Evolutionary conservation across 1,284 basidiomycete genomes (phyloP).

Genomic region (Cystobasidium pallidum): DNA sequence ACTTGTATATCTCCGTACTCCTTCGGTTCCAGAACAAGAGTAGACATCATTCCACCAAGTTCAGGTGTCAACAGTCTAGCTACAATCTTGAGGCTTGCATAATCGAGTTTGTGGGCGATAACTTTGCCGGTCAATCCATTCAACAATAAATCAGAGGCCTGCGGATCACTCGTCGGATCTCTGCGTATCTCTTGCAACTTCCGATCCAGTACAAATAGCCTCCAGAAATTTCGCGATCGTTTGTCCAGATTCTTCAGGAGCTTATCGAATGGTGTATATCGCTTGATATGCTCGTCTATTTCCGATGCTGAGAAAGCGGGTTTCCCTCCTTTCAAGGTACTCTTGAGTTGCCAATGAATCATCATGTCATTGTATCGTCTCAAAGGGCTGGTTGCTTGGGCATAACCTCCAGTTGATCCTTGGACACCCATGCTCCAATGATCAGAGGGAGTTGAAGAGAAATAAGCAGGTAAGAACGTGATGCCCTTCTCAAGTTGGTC

Average conservation of each 20-base stretch:
- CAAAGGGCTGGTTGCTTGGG: constrained; percentile 83
- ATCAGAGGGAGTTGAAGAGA: constrained; percentile 63
- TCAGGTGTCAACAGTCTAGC: constrained; percentile 24
- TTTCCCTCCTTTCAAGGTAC: constrained; percentile 61
- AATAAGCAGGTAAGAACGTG: constrained; percentile 57
- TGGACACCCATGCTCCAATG: constrained; percentile 76
- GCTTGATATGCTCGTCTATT: constrained; percentile 18
- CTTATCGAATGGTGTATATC: constrained; percentile 11
- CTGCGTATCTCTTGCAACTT: constrained; percentile 8
- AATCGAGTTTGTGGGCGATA: constrained; percentile 9
- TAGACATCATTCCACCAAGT: constrained; percentile 29
- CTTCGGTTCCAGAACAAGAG: constrained; percentile 16
- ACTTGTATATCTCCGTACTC: constrained; percentile 5
- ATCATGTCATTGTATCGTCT: constrained; percentile 83
- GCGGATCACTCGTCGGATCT: constrained; percentile 17
- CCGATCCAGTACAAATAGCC: constrained; percentile 10
- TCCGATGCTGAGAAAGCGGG: constrained; percentile 23
- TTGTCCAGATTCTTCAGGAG: constrained; percentile 22
- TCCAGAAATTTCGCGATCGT: constrained; percentile 34
- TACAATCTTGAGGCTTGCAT: constrained; percentile 12
- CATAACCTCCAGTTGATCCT: constrained; percentile 70
- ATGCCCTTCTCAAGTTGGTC: constrained; percentile 52
- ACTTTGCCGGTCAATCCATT: constrained; percentile 34
- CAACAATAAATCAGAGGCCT: constrained; percentile 27
- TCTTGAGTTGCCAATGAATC: constrained; percentile 92